Conservation (phyloP, 2,329 filamentous ascomycete genomes). For the Curvularia sp. region DNA sequence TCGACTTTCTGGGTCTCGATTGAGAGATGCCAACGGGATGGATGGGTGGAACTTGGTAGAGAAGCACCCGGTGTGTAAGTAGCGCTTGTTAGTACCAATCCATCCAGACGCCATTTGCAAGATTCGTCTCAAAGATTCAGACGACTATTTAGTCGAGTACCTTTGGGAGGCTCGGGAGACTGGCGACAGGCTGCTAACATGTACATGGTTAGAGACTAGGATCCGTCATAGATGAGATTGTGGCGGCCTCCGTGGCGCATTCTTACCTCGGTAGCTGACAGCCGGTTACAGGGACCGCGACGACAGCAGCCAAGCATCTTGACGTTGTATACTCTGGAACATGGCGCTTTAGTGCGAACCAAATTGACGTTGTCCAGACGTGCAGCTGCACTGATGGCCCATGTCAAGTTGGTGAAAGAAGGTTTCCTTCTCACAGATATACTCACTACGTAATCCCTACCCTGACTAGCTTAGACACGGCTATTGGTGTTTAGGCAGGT, state of each 20-base stretch:
- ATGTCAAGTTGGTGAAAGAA: background rate
- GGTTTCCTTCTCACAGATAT: background rate
- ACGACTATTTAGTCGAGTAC: background rate
- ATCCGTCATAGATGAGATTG: background rate
- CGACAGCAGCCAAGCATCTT: background rate
- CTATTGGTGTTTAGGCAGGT: background rate
- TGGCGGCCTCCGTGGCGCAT: background rate
- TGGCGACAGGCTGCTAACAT: background rate
- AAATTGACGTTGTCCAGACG: background rate
- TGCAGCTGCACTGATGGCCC: background rate
- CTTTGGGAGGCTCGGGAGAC: background rate
- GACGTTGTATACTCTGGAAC: background rate
- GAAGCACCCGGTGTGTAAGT: constrained; percentile 4
- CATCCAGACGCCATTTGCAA: background rate
- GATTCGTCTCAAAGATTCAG: background rate
- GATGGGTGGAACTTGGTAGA: constrained; percentile 3
- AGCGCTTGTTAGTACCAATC: constrained; percentile 4
- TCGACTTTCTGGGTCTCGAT: background rate
- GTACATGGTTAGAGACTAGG: too few species aligned
- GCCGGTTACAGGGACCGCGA: background rate
- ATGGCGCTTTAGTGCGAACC: background rate
- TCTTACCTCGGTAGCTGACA: background rate
- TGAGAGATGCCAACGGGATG: background rate
- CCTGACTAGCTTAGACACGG: background rate
- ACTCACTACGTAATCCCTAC: background rate